Conservation (phyloP, 179 eudicot species). For the Sideroxylon spinosum region DNA sequence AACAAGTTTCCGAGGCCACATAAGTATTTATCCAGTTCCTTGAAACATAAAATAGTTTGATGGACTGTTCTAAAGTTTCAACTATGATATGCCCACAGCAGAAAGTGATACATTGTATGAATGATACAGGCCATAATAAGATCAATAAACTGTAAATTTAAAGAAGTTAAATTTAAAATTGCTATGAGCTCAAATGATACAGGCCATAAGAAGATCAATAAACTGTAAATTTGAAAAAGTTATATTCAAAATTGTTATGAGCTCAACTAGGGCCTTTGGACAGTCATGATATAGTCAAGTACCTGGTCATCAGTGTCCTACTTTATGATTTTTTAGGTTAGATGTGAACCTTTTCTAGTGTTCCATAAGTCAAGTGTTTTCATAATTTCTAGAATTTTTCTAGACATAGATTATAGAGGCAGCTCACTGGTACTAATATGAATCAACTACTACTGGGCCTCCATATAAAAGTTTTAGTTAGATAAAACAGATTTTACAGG, state of each 20-base stretch:
- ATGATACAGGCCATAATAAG: background rate
- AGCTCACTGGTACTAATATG: background rate
- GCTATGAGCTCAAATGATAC: background rate
- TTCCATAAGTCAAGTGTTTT: background rate
- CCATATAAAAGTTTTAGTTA: background rate
- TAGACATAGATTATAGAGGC: background rate
- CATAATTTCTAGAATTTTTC: background rate
- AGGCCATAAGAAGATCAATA: no score
- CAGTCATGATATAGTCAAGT: background rate
- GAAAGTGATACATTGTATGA: background rate
- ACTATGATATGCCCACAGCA: background rate
- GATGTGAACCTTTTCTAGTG: background rate
- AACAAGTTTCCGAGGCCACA: background rate
- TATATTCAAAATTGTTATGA: no score
- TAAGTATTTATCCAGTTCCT: background rate
- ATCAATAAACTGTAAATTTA: background rate
- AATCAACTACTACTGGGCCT: background rate
- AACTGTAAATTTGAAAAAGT: no score
- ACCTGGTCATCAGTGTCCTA: background rate
- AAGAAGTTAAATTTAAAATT: background rate
- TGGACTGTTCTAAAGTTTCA: background rate
- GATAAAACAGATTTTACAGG: background rate
- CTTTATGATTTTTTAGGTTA: background rate
- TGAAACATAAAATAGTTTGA: slow-evolving; percentile 2
- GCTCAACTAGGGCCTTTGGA: background rate